Percentiles rank a stretch among this genome's conserved stretches.
Conservation (phyloP, 441 rosid genomes). For the Theobroma grandiflorum region DNA sequence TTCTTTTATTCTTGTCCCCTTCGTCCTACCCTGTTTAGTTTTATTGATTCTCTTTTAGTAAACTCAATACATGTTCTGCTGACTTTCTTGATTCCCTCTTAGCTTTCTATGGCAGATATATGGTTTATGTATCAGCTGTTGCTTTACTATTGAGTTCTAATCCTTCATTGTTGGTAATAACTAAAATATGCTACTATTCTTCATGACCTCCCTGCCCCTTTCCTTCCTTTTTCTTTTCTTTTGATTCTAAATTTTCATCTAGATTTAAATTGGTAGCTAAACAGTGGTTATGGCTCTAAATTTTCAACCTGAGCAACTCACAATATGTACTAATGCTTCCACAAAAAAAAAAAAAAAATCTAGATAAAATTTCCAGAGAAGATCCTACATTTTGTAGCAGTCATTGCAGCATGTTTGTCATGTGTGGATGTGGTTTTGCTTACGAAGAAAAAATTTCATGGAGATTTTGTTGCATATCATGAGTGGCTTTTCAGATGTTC, state of each 20-base stretch:
- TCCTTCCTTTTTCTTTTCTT: slow-evolving; percentile 1
- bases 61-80: not conserved
- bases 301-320: slow-evolving; percentile 15
- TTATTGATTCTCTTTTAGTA: not conserved
- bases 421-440: slow-evolving; percentile 61
- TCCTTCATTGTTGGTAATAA: not conserved
- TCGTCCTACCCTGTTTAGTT: not conserved
- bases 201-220: not conserved
- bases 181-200: not conserved
- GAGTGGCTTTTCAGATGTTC: slow-evolving; percentile 66
- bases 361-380: slow-evolving; percentile 62
- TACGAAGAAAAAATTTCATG: slow-evolving; percentile 45
- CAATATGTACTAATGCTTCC: slow-evolving; percentile 21
- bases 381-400: slow-evolving; percentile 56
- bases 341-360: slow-evolving; percentile 7
- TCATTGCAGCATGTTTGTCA: slow-evolving; percentile 69
- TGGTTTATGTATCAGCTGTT: not conserved
- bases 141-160: not conserved
- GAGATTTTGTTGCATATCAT: slow-evolving; percentile 51
- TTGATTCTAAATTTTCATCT: slow-evolving; percentile 2
- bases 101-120: not conserved
- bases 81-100: not conserved
- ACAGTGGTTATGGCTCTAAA: not conserved
- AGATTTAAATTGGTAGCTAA: not conserved
- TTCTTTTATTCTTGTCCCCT: slow-evolving; percentile 8